Evolutionary conservation across 768 basidiomycete genomes (phyloP).

Genomic region (Tulasnella sp.): DNA sequence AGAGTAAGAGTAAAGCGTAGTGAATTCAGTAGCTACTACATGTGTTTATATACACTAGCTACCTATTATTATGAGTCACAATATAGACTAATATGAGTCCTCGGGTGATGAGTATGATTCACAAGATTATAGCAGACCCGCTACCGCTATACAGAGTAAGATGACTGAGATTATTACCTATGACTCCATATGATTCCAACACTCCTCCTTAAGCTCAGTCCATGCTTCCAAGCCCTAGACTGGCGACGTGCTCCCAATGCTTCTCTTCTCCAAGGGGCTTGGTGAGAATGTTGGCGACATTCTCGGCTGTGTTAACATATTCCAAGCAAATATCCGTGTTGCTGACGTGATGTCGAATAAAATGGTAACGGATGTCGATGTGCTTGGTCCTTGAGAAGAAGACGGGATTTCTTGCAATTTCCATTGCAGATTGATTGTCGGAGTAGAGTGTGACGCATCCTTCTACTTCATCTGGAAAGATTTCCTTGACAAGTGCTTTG

Average conservation of each 20-base stretch:
- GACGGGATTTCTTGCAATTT: conserved; percentile 14
- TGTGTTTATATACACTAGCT: too few relatives aligned
- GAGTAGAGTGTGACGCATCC: not conserved
- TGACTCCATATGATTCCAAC: too few relatives aligned
- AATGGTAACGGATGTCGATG: conserved; percentile 22
- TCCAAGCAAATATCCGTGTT: conserved; percentile 3
- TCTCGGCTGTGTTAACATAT: conserved; percentile 16
- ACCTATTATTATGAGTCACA: too few relatives aligned
- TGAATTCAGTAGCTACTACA: too few relatives aligned
- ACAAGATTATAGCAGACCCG: too few relatives aligned
- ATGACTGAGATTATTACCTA: too few relatives aligned
- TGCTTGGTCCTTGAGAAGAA: conserved; percentile 22
- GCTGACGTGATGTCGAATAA: conserved; percentile 15
- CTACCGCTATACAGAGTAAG: too few relatives aligned
- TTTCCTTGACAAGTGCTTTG: conserved; percentile 17
- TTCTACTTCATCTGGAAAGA: too few relatives aligned
- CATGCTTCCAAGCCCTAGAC: not conserved
- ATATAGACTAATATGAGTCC: too few relatives aligned
- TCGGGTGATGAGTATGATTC: too few relatives aligned
- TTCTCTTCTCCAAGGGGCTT: conserved; percentile 12
- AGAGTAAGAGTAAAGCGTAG: too few relatives aligned
- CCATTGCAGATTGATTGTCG: conserved; percentile 7
- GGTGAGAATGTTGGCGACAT: conserved; percentile 21
- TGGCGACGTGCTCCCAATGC: not conserved
- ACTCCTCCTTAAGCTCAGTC: conserved; percentile 7